Conservation (phyloP, 257 asterid genomes). For the Parsonsia alboflavescens region DNA sequence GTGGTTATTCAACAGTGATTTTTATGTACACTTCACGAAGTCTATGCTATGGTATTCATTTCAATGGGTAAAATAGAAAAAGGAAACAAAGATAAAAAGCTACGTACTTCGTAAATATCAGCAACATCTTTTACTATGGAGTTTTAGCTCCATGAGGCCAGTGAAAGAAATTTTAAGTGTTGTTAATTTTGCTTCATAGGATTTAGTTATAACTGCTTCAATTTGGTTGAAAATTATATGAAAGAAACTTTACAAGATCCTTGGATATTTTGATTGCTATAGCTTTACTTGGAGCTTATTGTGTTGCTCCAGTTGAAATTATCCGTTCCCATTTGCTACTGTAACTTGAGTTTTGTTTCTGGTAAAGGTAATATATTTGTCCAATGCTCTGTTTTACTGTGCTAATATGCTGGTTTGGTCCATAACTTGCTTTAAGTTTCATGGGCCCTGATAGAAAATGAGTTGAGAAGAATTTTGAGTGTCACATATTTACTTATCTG, state of each 20-base stretch:
- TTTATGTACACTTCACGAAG: neutral
- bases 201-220: neutral
- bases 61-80: neutral
- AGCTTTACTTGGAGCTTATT: neutral
- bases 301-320: neutral
- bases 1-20: neutral
- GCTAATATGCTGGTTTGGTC: neutral
- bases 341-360: neutral
- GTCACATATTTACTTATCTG: neutral
- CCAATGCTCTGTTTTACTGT: neutral
- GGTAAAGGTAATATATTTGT: neutral
- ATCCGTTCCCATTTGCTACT: neutral
- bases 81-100: neutral
- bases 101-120: neutral
- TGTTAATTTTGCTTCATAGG: neutral
- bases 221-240: neutral
- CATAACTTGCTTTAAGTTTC: too few species aligned
- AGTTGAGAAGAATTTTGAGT: neutral
- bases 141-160: neutral
- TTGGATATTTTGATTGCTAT: slow-evolving; percentile 1
- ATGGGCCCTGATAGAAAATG: neutral
- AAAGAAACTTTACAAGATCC: neutral
- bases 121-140: neutral
- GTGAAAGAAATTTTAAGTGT: neutral
- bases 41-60: neutral